These are phyloP conservation scores for Camelina sativa DNA, from an alignment of 345 rosid species.

Conservation along the genomic window DNA sequence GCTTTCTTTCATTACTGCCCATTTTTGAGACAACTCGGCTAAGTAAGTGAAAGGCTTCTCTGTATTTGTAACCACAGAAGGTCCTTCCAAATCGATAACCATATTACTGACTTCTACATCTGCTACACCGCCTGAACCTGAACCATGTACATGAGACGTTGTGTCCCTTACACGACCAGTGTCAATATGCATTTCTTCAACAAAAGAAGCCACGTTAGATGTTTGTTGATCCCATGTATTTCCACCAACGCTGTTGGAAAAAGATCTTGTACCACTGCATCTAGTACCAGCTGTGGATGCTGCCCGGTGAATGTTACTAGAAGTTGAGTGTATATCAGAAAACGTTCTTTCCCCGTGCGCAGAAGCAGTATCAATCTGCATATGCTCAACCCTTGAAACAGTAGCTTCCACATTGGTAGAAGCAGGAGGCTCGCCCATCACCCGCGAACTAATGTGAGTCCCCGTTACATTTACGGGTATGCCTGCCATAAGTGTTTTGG, in stretches of 20 bases:
- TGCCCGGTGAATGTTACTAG: constrained; percentile 45
- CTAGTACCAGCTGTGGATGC: constrained; percentile 40
- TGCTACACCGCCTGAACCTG: constrained; percentile 31
- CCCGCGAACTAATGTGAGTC: constrained; percentile 42
- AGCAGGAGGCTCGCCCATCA: constrained; percentile 43
- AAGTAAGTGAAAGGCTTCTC: constrained; percentile 90
- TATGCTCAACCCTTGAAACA: constrained; percentile 53
- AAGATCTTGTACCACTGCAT: constrained; percentile 44
- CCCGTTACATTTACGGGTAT: constrained; percentile 43
- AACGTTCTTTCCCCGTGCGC: constrained; percentile 36
- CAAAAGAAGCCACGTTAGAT: constrained; percentile 47
- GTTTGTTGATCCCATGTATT: constrained; percentile 47
- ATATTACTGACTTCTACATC: constrained; percentile 47
- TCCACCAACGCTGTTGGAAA: constrained; percentile 40
- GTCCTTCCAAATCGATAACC: constrained; percentile 59
- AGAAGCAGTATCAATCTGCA: constrained; percentile 49
- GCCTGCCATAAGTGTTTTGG: constrained; percentile 47
- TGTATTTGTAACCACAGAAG: constrained; percentile 52
- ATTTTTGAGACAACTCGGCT: constrained; percentile 76
- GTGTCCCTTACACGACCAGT: constrained; percentile 41
- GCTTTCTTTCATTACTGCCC: constrained; percentile 69
- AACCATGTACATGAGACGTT: constrained; percentile 36
- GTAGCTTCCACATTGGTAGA: constrained; percentile 44
- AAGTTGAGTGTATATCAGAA: constrained; percentile 38
- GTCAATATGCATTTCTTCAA: constrained; percentile 57